Evolutionary conservation across 139 green algal species (phyloP), one percentile per base, ranked within the genome.

Genomic region (Chlorella sp.): DNA sequence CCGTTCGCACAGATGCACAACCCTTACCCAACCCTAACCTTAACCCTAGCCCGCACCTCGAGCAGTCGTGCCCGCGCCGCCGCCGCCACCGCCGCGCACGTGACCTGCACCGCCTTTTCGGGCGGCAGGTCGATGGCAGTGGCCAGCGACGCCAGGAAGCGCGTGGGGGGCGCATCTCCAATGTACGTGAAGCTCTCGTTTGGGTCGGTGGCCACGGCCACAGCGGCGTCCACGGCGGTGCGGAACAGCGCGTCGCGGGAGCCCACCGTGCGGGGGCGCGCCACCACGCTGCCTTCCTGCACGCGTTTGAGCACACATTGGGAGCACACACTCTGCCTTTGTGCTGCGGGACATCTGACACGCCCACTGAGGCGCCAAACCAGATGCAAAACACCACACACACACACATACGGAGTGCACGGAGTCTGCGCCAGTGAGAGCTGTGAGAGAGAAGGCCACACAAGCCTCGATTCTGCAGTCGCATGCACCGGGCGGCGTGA

Each of bases 171-270:
- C 27, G 34, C 5, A 24, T 60, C 5, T 23, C 36, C 74, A 35
- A 65, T 77, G 64, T 73, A 55, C 62, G 77, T 31, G 32, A 35
- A 14, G 10, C 35, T 35, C 42, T 72, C 67, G 10, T 26, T 33
- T 5, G 69, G 69, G 31, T 74, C 31, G 36, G 72, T 51, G 24
- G 71, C 66, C 36, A 68, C 71, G 31, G 32, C 67, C 65, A 76
- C 71, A 24, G 74, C 82, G 31, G 82, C 82, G 31, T 87, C 82
- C 33, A 87, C 75, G 49, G 78, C 82, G 17, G 78, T 61, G 3
- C 74, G 74, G 69, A 70, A 87, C 5, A 87, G 80, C 2, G 78
- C 76, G 23, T 87, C 82, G 22, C 82, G 62, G 10, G 70, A 77
- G 5, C 82, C 82, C 27, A 80, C 73, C 1, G 82, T 85, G 29